These are phyloP conservation scores for Hypoxylon sp. DNA, from an alignment of 2,329 filamentous ascomycete species.

Conservation along the genomic window DNA sequence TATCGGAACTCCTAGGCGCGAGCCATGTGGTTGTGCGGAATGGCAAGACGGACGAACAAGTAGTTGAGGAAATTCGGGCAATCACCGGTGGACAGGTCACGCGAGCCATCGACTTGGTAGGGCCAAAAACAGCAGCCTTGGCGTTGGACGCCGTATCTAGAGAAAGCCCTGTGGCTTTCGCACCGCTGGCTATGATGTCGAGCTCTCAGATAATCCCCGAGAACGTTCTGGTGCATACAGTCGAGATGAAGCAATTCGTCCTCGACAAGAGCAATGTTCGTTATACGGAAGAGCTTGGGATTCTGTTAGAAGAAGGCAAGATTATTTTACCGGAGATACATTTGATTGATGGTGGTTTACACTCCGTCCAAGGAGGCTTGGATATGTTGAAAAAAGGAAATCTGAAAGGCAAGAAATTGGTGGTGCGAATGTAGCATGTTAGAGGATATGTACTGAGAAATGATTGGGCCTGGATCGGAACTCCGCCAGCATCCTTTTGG, in stretches of 20 bases:
- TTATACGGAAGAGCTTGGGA: slow-evolving; percentile 55
- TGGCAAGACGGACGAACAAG: slow-evolving; percentile 53
- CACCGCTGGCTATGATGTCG: slow-evolving; percentile 57
- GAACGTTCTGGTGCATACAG: slow-evolving; percentile 55
- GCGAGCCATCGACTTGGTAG: slow-evolving; percentile 58
- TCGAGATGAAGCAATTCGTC: slow-evolving; percentile 60
- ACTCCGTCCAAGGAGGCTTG: slow-evolving; percentile 53
- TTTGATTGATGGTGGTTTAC: slow-evolving; percentile 55
- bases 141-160: slow-evolving; percentile 52
- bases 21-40: slow-evolving; percentile 54
- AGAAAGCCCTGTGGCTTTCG: slow-evolving; percentile 49
- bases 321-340: slow-evolving; percentile 54
- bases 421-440: slow-evolving; percentile 48
- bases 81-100: slow-evolving; percentile 52
- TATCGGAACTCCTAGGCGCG: slow-evolving; percentile 55
- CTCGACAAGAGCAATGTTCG: slow-evolving; percentile 51
- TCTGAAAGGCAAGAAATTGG: slow-evolving; percentile 55
- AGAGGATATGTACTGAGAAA: neutral
- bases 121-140: slow-evolving; percentile 54
- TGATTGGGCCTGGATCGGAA: neutral
- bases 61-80: slow-evolving; percentile 54
- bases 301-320: slow-evolving; percentile 50
- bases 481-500: neutral
- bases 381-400: slow-evolving; percentile 56
- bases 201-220: slow-evolving; percentile 46